Conservation (phyloP, 495 filamentous ascomycete genomes). For the Aspergillus asperescens region DNA sequence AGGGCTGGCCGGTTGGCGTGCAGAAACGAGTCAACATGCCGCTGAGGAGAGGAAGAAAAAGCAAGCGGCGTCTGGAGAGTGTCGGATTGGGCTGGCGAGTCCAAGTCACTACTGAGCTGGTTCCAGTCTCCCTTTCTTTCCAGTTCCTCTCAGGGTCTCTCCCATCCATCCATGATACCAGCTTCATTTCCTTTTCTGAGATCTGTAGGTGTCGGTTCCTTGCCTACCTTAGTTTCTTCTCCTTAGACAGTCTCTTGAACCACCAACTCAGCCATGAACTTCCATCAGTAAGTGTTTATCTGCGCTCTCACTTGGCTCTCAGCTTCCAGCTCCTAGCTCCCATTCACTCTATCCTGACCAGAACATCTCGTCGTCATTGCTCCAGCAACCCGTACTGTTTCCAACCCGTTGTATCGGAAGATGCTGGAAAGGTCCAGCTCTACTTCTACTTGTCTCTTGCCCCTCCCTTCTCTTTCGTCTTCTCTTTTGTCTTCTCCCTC, state of each 20-base stretch:
- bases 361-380: constrained; percentile 16
- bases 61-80: constrained; percentile 15
- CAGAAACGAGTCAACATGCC: constrained; percentile 13
- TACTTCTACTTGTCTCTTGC: constrained; percentile 21
- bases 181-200: not conserved
- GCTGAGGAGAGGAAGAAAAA: constrained; percentile 16
- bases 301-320: constrained; percentile 13
- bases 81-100: constrained; percentile 22
- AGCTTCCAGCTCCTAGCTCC: no score
- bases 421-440: constrained; percentile 19
- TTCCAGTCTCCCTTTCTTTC: not conserved
- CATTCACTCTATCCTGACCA: constrained; percentile 14
- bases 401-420: constrained; percentile 21
- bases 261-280: constrained; percentile 19
- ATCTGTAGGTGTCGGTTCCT: constrained; percentile 6
- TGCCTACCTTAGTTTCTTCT: not conserved
- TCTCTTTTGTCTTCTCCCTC: constrained; percentile 7
- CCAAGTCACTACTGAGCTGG: constrained; percentile 5
- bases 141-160: not conserved
- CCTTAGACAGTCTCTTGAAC: constrained; percentile 2
- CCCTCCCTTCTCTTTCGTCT: constrained; percentile 4
- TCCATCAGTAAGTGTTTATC: constrained; percentile 25
- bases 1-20: constrained; percentile 13
- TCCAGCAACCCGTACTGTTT: constrained; percentile 24
- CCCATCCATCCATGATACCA: no score